Conservation (phyloP, 306 rosid species). For the Macrotyloma uniflorum region DNA sequence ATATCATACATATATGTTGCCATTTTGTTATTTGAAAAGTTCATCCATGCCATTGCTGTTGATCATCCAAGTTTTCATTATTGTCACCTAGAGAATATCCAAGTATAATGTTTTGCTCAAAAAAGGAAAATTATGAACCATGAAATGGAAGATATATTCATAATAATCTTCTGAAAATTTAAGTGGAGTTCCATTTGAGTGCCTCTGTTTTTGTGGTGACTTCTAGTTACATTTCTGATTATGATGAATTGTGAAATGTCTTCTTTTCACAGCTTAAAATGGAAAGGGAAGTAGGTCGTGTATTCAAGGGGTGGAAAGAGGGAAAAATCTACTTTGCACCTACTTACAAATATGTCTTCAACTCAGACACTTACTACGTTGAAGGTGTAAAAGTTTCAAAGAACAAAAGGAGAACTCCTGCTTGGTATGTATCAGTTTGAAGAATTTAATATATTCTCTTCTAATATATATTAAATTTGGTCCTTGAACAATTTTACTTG, state of each 20-base stretch:
- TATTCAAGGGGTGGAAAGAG: slow-evolving; percentile 88
- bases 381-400: slow-evolving; percentile 73
- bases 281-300: slow-evolving; percentile 94
- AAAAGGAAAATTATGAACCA: background rate
- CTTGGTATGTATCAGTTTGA: slow-evolving; percentile 66
- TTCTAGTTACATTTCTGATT: slow-evolving; percentile 18
- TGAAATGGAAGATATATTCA: background rate
- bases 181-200: background rate
- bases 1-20: slow-evolving; percentile 9
- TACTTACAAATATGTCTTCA: slow-evolving; percentile 86
- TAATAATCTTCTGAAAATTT: background rate
- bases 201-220: background rate
- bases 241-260: background rate
- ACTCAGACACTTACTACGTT: slow-evolving; percentile 77
- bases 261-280: slow-evolving; percentile 68
- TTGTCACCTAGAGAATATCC: too few relatives aligned
- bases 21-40: background rate
- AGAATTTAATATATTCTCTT: background rate
- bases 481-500: background rate
- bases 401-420: slow-evolving; percentile 93
- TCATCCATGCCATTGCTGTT: background rate
- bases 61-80: background rate
- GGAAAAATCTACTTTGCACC: slow-evolving; percentile 95
- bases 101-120: too few relatives aligned
- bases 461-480: background rate